A percentile compares a stretch with the other conserved stretches of the same genome.
phyloP scores from a whole-genome alignment of 257 asterid species.

The Verbascum thapsus region DNA sequence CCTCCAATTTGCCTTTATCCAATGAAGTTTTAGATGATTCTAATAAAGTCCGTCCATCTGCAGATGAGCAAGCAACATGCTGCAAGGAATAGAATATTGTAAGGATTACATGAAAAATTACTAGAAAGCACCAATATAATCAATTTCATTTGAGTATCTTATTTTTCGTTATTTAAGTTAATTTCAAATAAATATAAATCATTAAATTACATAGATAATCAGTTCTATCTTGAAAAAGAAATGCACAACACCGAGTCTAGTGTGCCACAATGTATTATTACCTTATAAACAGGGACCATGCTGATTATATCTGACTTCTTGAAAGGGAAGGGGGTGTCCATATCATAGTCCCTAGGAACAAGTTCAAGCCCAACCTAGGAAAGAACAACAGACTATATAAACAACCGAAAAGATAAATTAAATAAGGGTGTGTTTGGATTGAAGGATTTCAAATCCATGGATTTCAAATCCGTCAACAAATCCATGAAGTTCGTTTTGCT shows the following conservation, averaged over 20 bases:
- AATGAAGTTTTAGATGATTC: slow-evolving; percentile 80
- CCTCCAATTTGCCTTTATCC: slow-evolving; percentile 86
- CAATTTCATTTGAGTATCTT: no score
- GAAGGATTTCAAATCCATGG: no score
- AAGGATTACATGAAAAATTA: slow-evolving; percentile 33
- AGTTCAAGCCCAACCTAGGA: slow-evolving; percentile 81
- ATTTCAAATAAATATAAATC: no score
- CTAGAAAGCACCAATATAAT: not conserved
- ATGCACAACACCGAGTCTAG: no score
- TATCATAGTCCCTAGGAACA: slow-evolving; percentile 76
- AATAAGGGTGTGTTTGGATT: no score
- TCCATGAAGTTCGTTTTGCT: no score
- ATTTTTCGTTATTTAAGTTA: no score
- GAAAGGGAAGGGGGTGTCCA: slow-evolving; percentile 71
- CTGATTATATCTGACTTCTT: slow-evolving; percentile 68
- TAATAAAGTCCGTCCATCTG: slow-evolving; percentile 77
- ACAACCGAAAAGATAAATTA: slow-evolving; percentile 10
- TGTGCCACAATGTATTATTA: not conserved
- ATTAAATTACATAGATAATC: no score
- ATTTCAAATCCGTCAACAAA: no score
- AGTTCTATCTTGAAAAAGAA: no score
- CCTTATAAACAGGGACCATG: slow-evolving; percentile 77
- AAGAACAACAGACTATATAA: slow-evolving; percentile 9
- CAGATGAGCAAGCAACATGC: slow-evolving; percentile 86
- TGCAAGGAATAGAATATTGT: slow-evolving; percentile 39